phyloP scores from a whole-genome alignment of 441 rosid genomes.

The Heliophila coronopifolia region DNA sequence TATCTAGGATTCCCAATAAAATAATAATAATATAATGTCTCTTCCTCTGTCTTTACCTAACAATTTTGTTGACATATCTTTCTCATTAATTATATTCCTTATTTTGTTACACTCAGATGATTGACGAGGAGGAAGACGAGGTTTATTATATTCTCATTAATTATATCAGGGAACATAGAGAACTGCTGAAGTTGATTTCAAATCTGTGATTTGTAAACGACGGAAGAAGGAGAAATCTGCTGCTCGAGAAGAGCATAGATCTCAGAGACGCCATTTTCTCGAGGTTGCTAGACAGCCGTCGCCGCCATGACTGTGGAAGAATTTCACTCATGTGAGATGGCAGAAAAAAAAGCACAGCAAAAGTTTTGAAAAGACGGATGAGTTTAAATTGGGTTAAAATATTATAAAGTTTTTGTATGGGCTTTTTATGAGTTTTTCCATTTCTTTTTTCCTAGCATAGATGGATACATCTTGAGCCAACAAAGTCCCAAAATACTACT shows the following conservation, averaged over 20 bases:
- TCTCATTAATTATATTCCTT: no score
- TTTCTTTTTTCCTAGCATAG: no score
- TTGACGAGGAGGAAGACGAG: slow-evolving; percentile 81
- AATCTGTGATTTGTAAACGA: slow-evolving; percentile 87
- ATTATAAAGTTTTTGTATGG: no score
- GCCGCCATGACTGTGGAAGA: slow-evolving; percentile 32
- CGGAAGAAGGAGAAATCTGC: slow-evolving; percentile 84
- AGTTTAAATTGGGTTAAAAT: no score
- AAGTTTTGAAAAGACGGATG: slow-evolving; percentile 15
- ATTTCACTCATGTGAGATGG: slow-evolving; percentile 27
- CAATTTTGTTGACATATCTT: no score
- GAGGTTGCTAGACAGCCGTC: slow-evolving; percentile 64
- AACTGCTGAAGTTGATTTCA: slow-evolving; percentile 88
- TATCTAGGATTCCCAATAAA: no score
- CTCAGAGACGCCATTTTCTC: slow-evolving; percentile 73
- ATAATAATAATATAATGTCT: no score
- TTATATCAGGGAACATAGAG: slow-evolving; percentile 90
- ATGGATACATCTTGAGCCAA: slow-evolving; percentile 82
- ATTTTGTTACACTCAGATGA: no score
- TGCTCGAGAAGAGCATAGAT: slow-evolving; percentile 77
- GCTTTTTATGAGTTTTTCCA: no score
- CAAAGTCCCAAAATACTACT: slow-evolving; percentile 88
- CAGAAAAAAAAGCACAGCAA: slow-evolving; percentile 20
- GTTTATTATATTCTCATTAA: slow-evolving; percentile 93
- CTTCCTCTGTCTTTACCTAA: no score